Base-by-base conservation (phyloP, 2,329 filamentous ascomycete species). In the Ophioceras dolichostomum region DNA sequence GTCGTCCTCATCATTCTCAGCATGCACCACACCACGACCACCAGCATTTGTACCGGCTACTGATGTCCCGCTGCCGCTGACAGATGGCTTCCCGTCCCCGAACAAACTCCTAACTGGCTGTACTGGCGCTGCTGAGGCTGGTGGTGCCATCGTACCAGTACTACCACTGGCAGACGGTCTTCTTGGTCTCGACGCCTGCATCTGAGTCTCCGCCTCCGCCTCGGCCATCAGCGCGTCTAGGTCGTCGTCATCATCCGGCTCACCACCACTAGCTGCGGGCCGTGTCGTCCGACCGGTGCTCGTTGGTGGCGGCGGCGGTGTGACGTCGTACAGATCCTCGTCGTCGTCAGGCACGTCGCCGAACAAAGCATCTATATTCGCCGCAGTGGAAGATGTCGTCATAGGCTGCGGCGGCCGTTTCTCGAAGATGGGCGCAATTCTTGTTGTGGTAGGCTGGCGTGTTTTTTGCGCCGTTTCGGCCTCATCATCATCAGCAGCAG, bases 201-300 rank as follows among this genome's bases (percentile, higher is more conserved):
- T 33, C 2, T 21, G 35, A 20, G 42, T 40, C 5, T 37, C 27
- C 4, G 41, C 41, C 47, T 65, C 63, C 3, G 63, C 62, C 46
- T 72, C 67, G 0, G 66, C 67, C 52, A 73, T 71, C 10, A 73
- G 46, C 9, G 66, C 68, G 38, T 73, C 68, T 3, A 73, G 38
- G 34, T 70, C 65, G 34, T 62, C 58, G 3, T 66, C 64, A 22
- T 36, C 50, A 26, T 39, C 45, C 22, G 29, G 35, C n/a, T 22
- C 43, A 36, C 40, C 45, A 34, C 12, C 19, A 12, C 19, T 26
- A 8, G 22, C 22, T 26, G n/a, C n/a, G n/a, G n/a, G n/a, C n/a
- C n/a, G n/a, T 12, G 22, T 26, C 34, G 10, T 14, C 4, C 3
- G 6, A 13, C 34, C 26, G 6, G 3, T 28, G 24, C 24, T 37